Conservation (phyloP, 306 rosid genomes). For the Erythrophleum fordii region DNA sequence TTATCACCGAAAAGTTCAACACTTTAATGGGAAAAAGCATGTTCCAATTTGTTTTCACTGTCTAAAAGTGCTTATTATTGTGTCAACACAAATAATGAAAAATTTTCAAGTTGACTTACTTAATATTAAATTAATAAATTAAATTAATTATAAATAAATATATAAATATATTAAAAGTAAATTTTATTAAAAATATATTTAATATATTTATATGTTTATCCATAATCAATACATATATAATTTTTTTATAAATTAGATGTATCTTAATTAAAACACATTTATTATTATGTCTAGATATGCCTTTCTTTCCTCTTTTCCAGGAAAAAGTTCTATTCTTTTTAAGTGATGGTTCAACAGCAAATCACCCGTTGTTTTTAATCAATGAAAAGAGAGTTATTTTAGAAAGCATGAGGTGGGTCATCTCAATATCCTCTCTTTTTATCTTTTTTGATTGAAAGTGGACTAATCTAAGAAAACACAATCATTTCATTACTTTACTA, state of each 20-base stretch:
- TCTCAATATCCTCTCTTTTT: neutral
- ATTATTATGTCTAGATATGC: neutral
- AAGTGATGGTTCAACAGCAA: slow-evolving; percentile 27
- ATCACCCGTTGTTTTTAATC: slow-evolving; percentile 3
- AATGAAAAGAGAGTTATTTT: slow-evolving; percentile 16
- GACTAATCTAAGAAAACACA: slow-evolving; percentile 16
- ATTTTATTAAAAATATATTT: too few relatives aligned
- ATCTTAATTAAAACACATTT: neutral
- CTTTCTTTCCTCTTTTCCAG: slow-evolving; percentile 18
- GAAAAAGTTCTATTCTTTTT: slow-evolving; percentile 21
- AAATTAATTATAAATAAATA: neutral
- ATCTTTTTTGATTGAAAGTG: slow-evolving; percentile 15
- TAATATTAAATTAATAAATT: neutral
- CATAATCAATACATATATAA: too few relatives aligned
- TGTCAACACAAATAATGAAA: neutral
- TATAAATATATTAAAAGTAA: neutral
- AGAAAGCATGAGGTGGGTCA: slow-evolving; percentile 10
- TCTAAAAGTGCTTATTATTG: neutral
- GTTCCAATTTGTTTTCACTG: neutral
- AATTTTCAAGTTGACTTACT: neutral
- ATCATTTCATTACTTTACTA: slow-evolving; percentile 6
- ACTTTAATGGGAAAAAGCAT: neutral
- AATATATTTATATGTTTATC: too few relatives aligned
- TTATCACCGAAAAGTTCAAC: neutral
- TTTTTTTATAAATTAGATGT: too few relatives aligned